Conservation (phyloP, 208 protist species). For the Leishmania major region DNA sequence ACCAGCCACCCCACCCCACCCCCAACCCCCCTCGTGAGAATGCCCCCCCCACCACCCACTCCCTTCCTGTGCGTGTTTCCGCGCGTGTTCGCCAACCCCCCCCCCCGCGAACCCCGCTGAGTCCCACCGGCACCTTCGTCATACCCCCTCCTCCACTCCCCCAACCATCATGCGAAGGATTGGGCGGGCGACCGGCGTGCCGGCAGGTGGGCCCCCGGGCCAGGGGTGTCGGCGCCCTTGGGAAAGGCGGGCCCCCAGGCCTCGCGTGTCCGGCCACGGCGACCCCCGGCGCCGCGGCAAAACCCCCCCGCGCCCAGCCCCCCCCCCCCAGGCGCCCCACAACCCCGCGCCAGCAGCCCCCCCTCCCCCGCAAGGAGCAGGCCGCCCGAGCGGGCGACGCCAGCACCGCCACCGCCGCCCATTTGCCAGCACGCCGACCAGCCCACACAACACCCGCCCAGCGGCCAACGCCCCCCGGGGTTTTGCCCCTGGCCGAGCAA, state of each 20-base stretch:
- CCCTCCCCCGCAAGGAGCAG: slow-evolving; percentile 8
- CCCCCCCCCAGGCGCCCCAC: no score
- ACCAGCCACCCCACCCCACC: neutral
- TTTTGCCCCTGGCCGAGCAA: slow-evolving; percentile 29
- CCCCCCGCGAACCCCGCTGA: no score
- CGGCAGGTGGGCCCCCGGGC: no score
- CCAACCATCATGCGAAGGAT: accelerated
- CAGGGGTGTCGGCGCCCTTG: no score
- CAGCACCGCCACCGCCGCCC: slow-evolving; percentile 25
- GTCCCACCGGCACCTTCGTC: neutral
- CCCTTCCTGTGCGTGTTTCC: no score
- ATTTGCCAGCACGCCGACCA: slow-evolving; percentile 35
- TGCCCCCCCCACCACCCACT: no score
- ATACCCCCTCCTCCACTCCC: neutral
- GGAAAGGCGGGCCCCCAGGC: no score
- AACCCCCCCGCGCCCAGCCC: no score
- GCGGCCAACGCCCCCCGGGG: slow-evolving; percentile 32
- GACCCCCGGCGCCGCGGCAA: no score
- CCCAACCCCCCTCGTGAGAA: no score
- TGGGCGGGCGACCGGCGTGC: neutral
- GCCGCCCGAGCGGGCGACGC: slow-evolving; percentile 30
- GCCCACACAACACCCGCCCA: slow-evolving; percentile 35
- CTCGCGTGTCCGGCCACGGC: no score
- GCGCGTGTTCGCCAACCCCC: neutral
- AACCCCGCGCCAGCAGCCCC: no score